Conservation (phyloP, 257 asterid genomes). For the Solanum acaule region DNA sequence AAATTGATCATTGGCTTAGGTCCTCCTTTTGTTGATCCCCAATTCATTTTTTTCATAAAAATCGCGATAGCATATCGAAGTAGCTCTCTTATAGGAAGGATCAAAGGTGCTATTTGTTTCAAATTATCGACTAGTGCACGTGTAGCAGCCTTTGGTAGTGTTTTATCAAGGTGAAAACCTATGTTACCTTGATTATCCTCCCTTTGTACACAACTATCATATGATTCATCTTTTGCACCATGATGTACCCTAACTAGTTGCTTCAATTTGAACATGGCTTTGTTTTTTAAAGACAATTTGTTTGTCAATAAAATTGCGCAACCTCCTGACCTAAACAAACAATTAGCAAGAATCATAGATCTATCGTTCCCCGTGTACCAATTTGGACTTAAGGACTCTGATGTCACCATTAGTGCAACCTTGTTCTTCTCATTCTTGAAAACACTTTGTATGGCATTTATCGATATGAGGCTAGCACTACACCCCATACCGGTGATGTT, state of each 20-base stretch:
- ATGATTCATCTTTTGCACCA: constrained; percentile 64
- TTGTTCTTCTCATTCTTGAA: constrained; percentile 27
- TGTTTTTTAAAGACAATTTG: constrained; percentile 13
- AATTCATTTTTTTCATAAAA: constrained; percentile 4
- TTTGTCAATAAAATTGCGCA: constrained; percentile 64
- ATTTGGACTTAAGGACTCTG: constrained; percentile 60
- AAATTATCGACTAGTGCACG: constrained; percentile 70
- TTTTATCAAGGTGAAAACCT: constrained; percentile 70
- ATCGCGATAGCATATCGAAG: constrained; percentile 25
- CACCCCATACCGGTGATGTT: constrained; percentile 91
- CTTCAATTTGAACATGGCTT: constrained; percentile 51
- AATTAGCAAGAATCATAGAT: constrained; percentile 83
- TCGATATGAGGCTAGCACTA: constrained; percentile 67
- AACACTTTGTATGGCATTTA: constrained; percentile 38
- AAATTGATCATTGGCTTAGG: constrained; percentile 42
- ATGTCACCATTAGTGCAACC: constrained; percentile 55
- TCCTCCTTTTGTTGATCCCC: constrained; percentile 17
- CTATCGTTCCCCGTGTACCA: constrained; percentile 80
- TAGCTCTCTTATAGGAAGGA: constrained; percentile 56
- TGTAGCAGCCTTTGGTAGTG: constrained; percentile 71
- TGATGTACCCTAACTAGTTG: constrained; percentile 68
- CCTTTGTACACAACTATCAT: constrained; percentile 47
- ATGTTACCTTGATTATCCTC: constrained; percentile 54
- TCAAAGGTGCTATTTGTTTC: constrained; percentile 53
- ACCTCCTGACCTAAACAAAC: constrained; percentile 74